Conservation (phyloP, 192 early-diverging fungal species). For the Coemansia interrupta region DNA sequence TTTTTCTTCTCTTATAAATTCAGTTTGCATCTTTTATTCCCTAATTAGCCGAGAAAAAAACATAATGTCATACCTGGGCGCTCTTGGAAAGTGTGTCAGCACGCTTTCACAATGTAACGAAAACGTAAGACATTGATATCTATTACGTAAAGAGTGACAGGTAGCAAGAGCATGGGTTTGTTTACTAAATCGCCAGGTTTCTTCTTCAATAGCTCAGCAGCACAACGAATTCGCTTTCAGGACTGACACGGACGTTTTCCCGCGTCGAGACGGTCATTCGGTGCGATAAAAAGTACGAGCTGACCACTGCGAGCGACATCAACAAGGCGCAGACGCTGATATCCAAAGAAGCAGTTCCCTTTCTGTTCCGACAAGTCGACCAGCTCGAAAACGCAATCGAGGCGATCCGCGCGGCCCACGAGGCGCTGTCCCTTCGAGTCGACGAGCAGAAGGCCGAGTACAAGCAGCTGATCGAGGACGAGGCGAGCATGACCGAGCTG, state of each 20-base stretch:
- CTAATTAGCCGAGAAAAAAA: background rate
- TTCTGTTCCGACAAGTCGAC: conserved; percentile 52
- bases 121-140: conserved; percentile 4
- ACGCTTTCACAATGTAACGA: conserved; percentile 25
- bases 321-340: conserved; percentile 48
- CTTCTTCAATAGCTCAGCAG: conserved; percentile 14
- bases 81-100: conserved; percentile 38
- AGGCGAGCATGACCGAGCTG: conserved; percentile 24
- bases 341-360: conserved; percentile 51
- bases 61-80: conserved; percentile 39
- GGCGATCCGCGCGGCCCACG: conserved; percentile 35
- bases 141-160: no score
- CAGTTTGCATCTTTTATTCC: background rate
- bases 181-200: background rate
- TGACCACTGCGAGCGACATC: conserved; percentile 53
- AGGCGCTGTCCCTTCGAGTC: conserved; percentile 28
- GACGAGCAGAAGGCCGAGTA: conserved; percentile 39
- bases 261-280: conserved; percentile 45
- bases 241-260: conserved; percentile 44
- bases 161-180: background rate
- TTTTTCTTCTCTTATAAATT: background rate
- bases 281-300: conserved; percentile 43
- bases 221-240: conserved; percentile 29
- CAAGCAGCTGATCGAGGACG: conserved; percentile 32
- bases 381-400: conserved; percentile 49